Base-by-base conservation (phyloP, 2,329 filamentous ascomycete species). In the Lachnellula suecica region DNA sequence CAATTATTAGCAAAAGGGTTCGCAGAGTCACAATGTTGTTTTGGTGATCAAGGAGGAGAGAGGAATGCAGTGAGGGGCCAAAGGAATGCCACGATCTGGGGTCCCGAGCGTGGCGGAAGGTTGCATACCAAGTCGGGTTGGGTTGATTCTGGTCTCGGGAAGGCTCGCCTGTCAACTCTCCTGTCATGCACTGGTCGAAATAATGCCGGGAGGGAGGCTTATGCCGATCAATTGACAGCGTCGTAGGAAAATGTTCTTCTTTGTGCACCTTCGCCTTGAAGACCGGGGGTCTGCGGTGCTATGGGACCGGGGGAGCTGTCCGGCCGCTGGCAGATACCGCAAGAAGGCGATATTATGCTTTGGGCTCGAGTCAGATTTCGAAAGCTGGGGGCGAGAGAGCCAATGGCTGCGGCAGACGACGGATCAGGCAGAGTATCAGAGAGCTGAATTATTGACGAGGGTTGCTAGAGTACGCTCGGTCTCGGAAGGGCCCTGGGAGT, bases 381-480 rank as follows among this genome's bases (percentile, higher is more conserved):
- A 13, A 15, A 35, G 15, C 9, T 7, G 9, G 17, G 15, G 48
- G 15, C 25, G 34, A 37, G 55, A 43, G 49, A 59, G 49, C 52
- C 56, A 56, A 59, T 56, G 27, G 51, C 48, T 35, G 44, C 44
- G 56, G 53, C 44, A 52, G 25, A 20, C n/a, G 19, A 13, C 56
- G 50, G 51, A 22, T 43, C 38, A 44, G 53, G 45, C 49, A 44
- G 47, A 54, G 47, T 51, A 37, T 43, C 54, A 60, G 57, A 59
- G 42, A 37, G 54, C 59, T 61, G 56, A 60, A 60, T n/a, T n/a
- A n/a, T n/a, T n/a, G n/a, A n/a, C n/a, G n/a, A n/a, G n/a, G n/a
- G n/a, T n/a, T n/a, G 62, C 61, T 61, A 57, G 61, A 61, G 62
- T n/a, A n/a, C 61, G 61, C 57, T 54, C 49, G 42, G 59, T 63